Conservation (phyloP, 1,139 yeast species). For the Taphrina sp. region DNA sequence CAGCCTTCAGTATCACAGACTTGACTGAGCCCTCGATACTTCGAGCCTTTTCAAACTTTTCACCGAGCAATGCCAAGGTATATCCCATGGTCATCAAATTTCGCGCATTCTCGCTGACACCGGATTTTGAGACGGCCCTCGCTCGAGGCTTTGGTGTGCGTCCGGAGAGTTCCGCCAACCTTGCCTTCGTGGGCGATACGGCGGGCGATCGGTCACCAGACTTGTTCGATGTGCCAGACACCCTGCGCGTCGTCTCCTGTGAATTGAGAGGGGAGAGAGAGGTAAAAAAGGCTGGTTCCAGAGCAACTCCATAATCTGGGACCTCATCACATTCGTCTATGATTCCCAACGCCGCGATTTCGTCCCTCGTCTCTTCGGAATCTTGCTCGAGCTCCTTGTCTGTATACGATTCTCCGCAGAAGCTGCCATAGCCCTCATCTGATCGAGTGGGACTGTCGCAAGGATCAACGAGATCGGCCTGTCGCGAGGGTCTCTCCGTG, state of each 20-base stretch:
- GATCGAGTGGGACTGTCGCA: conserved; percentile 23
- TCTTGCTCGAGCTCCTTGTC: conserved; percentile 9
- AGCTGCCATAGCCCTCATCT: conserved; percentile 29
- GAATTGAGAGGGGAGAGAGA: conserved; percentile 2
- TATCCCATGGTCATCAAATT: conserved; percentile 24
- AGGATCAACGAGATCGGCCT: too few species aligned
- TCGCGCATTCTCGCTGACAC: conserved; percentile 26
- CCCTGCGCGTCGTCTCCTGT: neutral
- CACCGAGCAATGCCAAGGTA: conserved; percentile 24
- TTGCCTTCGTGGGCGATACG: conserved; percentile 9
- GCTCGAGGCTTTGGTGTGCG: conserved; percentile 4
- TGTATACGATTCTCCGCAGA: conserved; percentile 13
- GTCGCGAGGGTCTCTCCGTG: neutral
- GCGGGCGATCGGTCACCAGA: neutral
- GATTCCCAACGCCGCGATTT: conserved; percentile 29
- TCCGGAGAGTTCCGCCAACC: conserved; percentile 9
- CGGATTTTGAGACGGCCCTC: neutral
- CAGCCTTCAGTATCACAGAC: conserved; percentile 23
- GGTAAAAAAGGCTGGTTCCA: conserved; percentile 8
- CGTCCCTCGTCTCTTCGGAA: conserved; percentile 22
- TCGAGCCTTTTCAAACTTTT: conserved; percentile 23
- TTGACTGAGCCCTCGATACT: conserved; percentile 27
- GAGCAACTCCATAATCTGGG: conserved; percentile 24
- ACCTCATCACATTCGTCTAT: conserved; percentile 20
- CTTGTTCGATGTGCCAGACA: neutral